Percentiles rank a stretch among this genome's conserved stretches.
Evolutionary conservation across 2,329 filamentous ascomycete genomes (phyloP).

Genomic region (Penicillium sclerotiorum): DNA sequence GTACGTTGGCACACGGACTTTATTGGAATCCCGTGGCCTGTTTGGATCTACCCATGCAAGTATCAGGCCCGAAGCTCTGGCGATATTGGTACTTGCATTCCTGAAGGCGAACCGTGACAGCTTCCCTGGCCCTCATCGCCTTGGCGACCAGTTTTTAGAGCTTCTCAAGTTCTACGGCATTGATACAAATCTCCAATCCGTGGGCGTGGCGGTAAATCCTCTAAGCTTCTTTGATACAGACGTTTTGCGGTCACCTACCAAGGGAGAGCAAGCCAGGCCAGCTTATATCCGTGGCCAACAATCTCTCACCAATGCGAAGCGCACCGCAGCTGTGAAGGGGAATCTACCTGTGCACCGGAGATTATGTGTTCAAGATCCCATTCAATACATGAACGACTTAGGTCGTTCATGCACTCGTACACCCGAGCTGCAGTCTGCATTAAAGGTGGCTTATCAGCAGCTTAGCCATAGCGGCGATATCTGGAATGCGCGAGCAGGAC

Average conservation of each 20-base stretch:
- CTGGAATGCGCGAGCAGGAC: conserved; percentile 24
- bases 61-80: conserved; percentile 57
- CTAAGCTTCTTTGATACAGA: conserved; percentile 43
- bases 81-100: conserved; percentile 60
- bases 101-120: conserved; percentile 48
- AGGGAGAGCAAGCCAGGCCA: conserved; percentile 14
- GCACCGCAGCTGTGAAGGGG: conserved; percentile 34
- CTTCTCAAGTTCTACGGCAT: conserved; percentile 55
- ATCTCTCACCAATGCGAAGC: conserved; percentile 39
- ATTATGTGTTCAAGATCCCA: conserved; percentile 62
- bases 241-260: conserved; percentile 10
- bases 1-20: conserved; percentile 54
- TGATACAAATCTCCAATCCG: conserved; percentile 47
- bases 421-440: conserved; percentile 52
- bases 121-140: conserved; percentile 30
- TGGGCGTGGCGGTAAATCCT: conserved; percentile 55
- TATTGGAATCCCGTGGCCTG: conserved; percentile 54
- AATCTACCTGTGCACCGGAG: conserved; percentile 37
- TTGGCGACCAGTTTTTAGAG: conserved; percentile 49
- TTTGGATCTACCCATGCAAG: conserved; percentile 53
- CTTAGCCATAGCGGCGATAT: conserved; percentile 26
- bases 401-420: conserved; percentile 53
- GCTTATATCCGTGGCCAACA: conserved; percentile 43
- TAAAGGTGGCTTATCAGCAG: conserved; percentile 34
- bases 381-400: conserved; percentile 60